Percentiles rank a stretch among this genome's conserved stretches.
phyloP scores from a whole-genome alignment of 352 stramenopile genomes.

The Pythium rishiriense region DNA sequence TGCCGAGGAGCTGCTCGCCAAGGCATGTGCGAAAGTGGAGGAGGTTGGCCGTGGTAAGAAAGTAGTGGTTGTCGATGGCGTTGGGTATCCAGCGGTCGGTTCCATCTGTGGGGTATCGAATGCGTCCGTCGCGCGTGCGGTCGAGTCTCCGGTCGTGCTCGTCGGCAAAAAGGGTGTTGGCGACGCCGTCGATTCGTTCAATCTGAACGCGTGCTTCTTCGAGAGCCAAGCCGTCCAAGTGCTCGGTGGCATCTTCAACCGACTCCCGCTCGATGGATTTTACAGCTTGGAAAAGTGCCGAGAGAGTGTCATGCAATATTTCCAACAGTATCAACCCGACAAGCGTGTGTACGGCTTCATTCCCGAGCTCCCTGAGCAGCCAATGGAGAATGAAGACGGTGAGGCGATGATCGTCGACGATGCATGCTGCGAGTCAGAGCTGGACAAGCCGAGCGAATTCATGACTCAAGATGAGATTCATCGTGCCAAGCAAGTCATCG shows the following conservation, averaged over 20 bases:
- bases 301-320: conserved; percentile 91
- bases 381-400: neutral
- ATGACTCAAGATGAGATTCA: conserved; percentile 26
- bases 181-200: conserved; percentile 97
- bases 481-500: conserved; percentile 26
- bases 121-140: conserved; percentile 56
- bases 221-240: conserved; percentile 88
- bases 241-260: conserved; percentile 97
- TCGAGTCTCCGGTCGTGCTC: conserved; percentile 89
- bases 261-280: conserved; percentile 88
- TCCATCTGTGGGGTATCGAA: conserved; percentile 85
- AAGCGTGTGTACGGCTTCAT: conserved; percentile 85
- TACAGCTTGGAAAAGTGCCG: conserved; percentile 94
- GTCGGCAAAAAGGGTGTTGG: conserved; percentile 96
- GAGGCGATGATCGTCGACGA: conserved; percentile 27
- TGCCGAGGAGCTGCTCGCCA: conserved; percentile 78
- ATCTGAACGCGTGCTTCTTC: conserved; percentile 97
- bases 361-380: conserved; percentile 53
- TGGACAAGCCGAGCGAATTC: conserved; percentile 6
- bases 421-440: conserved; percentile 2
- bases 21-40: conserved; percentile 86
- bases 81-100: conserved; percentile 94
- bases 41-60: conserved; percentile 86
- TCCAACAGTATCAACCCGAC: conserved; percentile 72
- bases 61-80: conserved; percentile 95